Evolutionary conservation across 2,329 filamentous ascomycete species (phyloP).

Genomic region (Rhynchosporium graminicola): DNA sequence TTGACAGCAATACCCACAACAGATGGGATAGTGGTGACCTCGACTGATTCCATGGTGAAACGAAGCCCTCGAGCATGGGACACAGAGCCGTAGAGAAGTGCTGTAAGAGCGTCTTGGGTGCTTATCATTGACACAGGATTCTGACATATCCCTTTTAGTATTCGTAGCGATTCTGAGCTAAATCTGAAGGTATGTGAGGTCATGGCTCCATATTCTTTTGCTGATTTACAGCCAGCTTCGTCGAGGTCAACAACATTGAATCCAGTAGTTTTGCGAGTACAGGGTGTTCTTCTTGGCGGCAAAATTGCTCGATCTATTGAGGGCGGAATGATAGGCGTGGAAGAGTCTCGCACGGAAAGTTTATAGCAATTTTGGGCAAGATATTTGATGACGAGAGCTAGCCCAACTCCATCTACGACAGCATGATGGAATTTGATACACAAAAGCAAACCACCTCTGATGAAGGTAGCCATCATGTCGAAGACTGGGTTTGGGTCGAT

Average conservation of each 20-base stretch:
- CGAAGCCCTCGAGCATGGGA: conserved; percentile 1
- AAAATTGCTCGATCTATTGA: conserved; percentile 9
- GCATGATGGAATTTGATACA: conserved; percentile 10
- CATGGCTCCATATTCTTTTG: background rate
- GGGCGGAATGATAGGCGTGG: background rate
- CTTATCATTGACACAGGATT: background rate
- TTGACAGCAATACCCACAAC: conserved; percentile 6
- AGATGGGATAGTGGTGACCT: background rate
- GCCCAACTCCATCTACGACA: background rate
- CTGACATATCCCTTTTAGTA: background rate
- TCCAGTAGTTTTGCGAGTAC: background rate
- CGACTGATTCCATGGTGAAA: background rate
- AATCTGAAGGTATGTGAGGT: conserved; percentile 8
- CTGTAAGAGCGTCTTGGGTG: conserved; percentile 8
- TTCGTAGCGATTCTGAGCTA: background rate
- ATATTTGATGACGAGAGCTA: background rate
- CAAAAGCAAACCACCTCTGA: conserved; percentile 1
- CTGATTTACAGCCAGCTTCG: background rate
- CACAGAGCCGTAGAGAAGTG: conserved; percentile 8
- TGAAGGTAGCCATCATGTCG: conserved; percentile 6
- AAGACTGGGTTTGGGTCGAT: background rate
- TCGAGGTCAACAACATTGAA: background rate
- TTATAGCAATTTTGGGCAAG: conserved; percentile 2
- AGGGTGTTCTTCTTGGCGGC: background rate
- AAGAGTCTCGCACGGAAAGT: background rate